A percentile compares a stretch with the other conserved stretches of the same genome.
phyloP scores from a whole-genome alignment of 345 rosid genomes.

The Euphorbia peplus region DNA sequence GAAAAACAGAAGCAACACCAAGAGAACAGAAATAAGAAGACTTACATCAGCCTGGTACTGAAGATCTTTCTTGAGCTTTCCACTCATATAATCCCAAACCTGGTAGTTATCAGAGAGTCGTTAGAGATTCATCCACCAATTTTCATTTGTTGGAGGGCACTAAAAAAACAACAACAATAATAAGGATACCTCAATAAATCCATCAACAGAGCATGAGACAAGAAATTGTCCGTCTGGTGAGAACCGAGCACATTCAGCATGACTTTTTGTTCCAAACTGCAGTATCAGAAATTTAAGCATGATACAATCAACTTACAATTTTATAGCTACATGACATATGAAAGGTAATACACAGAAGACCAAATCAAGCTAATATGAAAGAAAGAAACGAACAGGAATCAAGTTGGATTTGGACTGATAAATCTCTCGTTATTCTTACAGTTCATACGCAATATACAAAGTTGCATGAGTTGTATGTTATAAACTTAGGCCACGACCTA shows the following conservation, averaged over 20 bases:
- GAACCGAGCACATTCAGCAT: constrained; percentile 92
- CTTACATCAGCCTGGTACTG: constrained; percentile 97
- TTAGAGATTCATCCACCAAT: constrained; percentile 21
- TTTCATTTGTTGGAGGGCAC: constrained; percentile 3
- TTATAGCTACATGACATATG: background rate
- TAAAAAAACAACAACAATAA: too few relatives aligned
- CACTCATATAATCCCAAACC: constrained; percentile 99
- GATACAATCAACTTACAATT: background rate
- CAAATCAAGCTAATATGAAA: background rate
- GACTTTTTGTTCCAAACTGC: constrained; percentile 94
- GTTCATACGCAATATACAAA: background rate
- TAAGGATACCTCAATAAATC: constrained; percentile 76
- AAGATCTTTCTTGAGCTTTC: constrained; percentile 97
- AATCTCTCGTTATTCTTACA: background rate
- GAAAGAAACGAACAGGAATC: background rate
- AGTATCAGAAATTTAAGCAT: constrained; percentile 21
- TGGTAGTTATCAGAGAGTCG: constrained; percentile 26
- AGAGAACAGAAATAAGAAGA: constrained; percentile 4
- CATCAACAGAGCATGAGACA: constrained; percentile 92
- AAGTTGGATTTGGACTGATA: background rate
- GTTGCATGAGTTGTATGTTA: background rate
- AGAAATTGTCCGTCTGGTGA: constrained; percentile 99
- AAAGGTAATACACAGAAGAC: constrained; percentile 1
- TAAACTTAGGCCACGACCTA: background rate
- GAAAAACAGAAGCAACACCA: constrained; percentile 5